Conservation (phyloP, 495 filamentous ascomycete species). For the Hyaloscypha finlandica region DNA sequence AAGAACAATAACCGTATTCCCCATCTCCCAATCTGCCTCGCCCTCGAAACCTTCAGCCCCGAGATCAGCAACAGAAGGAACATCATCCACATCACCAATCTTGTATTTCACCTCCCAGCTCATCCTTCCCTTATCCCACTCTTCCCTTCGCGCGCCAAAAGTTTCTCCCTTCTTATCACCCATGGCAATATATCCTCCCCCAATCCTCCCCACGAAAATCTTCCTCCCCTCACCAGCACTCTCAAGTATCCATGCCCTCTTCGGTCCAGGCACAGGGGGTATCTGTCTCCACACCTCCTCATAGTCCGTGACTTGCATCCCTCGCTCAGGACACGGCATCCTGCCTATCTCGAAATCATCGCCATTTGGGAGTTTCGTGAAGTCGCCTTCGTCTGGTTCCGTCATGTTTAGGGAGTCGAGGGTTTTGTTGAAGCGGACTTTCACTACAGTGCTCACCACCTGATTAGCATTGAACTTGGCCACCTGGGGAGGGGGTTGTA, state of each 20-base stretch:
- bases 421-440: conserved; percentile 20
- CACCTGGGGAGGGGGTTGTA: background rate
- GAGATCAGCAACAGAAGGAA: background rate
- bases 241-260: conserved; percentile 21
- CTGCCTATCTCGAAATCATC: conserved; percentile 19
- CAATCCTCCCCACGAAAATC: conserved; percentile 21
- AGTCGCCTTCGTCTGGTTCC: conserved; percentile 16
- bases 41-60: background rate
- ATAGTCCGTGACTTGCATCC: conserved; percentile 10
- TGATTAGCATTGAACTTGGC: conserved; percentile 7
- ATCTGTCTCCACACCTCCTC: conserved; percentile 22
- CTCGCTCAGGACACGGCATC: conserved; percentile 21
- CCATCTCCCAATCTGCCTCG: conserved; percentile 10
- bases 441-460: conserved; percentile 2
- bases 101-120: conserved; percentile 11
- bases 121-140: conserved; percentile 9
- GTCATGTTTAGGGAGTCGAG: conserved; percentile 20
- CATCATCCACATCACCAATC: conserved; percentile 4
- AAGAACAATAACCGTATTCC: background rate
- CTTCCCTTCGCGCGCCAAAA: conserved; percentile 25
- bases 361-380: conserved; percentile 19
- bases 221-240: conserved; percentile 17
- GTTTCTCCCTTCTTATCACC: conserved; percentile 6
- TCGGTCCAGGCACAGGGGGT: conserved; percentile 4
- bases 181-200: conserved; percentile 23